These are phyloP conservation scores for Fusarium virguliforme DNA, from an alignment of 2,329 filamentous ascomycete species.

Conservation along the genomic window DNA sequence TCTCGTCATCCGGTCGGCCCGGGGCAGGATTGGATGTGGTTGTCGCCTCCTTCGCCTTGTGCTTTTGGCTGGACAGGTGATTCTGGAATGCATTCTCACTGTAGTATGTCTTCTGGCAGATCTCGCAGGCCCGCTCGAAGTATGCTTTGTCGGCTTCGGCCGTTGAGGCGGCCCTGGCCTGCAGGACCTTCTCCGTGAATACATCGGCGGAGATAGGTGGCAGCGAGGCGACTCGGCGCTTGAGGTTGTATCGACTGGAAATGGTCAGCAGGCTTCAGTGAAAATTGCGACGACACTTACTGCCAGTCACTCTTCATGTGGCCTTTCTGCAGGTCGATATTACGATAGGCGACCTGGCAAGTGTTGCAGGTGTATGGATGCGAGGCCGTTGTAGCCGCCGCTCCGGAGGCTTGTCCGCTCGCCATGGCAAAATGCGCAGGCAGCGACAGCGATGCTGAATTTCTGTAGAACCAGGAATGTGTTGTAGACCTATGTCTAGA, in stretches of 20 bases:
- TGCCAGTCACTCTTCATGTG: slow-evolving; percentile 99
- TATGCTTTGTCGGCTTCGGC: slow-evolving; percentile 90
- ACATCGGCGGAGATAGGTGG: slow-evolving; percentile 92
- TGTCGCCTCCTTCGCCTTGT: slow-evolving; percentile 73
- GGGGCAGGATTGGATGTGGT: slow-evolving; percentile 56
- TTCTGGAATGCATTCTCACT: slow-evolving; percentile 97
- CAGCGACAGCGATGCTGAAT: not conserved
- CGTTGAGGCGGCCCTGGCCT: slow-evolving; percentile 86
- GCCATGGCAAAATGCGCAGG: slow-evolving; percentile 61
- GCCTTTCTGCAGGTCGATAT: slow-evolving; percentile 90
- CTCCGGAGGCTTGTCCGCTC: slow-evolving; percentile 54
- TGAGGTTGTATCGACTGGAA: slow-evolving; percentile 90
- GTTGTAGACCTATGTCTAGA: not conserved
- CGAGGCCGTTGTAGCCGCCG: slow-evolving; percentile 62
- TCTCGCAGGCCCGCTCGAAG: slow-evolving; percentile 86
- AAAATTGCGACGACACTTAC: slow-evolving; percentile 68
- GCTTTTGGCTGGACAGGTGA: slow-evolving; percentile 91
- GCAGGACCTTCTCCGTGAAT: slow-evolving; percentile 95
- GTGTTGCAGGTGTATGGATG: slow-evolving; percentile 99
- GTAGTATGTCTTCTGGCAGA: slow-evolving; percentile 93
- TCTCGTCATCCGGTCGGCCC: slow-evolving; percentile 73
- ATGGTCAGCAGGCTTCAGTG: slow-evolving; percentile 17
- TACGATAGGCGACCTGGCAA: slow-evolving; percentile 96
- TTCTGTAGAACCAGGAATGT: not conserved
- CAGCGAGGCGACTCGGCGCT: slow-evolving; percentile 90